Evolutionary conservation across 768 basidiomycete genomes (phyloP), one percentile per base, ranked within the genome.

Genomic region (Xerocomellus chrysenteron): DNA sequence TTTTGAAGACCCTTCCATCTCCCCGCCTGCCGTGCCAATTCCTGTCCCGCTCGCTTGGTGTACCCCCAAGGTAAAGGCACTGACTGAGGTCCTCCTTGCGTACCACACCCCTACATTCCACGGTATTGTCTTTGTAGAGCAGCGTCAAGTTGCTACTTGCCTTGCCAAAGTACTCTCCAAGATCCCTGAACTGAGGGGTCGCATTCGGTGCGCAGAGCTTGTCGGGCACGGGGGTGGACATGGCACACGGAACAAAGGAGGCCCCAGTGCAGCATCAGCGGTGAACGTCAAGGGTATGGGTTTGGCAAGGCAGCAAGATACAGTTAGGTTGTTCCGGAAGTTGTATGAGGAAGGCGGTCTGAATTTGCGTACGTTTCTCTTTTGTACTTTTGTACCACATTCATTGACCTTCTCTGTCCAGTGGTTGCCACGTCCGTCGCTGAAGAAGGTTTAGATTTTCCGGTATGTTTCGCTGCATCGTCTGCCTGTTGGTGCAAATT

Each of bases 381-480:
- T 54, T 17, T 54, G 24, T 17, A 2, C 37, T 19, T 21, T 44
- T 17, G 21, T 30, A 16, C 12, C 11, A 28, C 39, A 12, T 19
- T n/a, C 43, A 13, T 47, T 55, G 21, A 61, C 17, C 4, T 13
- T 16, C 44, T 42, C 32, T 50, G 40, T 55, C 36, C 56, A 85
- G 87, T 94, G 21, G 78, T 94, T 59, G 89, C 92, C 5, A 94
- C 92, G 0, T 86, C 87, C 6, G 92, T 95, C 14, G 94, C 92
- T 0, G 94, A 96, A 71, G 94, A 96, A 75, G 94, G 94, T 0
- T 79, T 96, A 17, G 93, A 96, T 68, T 92, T 96, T 74, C 88
- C 88, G 24, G 87, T 88, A 65, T 52, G 82, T 71, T 39, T 42
- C 37, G 16, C 45, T 30, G 13, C 41, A 52, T 35, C 17, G 32